A percentile compares a stretch with the other conserved stretches of the same genome.
phyloP scores from a whole-genome alignment of 192 early-diverging fungal species.

The Borealophlyctis nickersoniae region DNA sequence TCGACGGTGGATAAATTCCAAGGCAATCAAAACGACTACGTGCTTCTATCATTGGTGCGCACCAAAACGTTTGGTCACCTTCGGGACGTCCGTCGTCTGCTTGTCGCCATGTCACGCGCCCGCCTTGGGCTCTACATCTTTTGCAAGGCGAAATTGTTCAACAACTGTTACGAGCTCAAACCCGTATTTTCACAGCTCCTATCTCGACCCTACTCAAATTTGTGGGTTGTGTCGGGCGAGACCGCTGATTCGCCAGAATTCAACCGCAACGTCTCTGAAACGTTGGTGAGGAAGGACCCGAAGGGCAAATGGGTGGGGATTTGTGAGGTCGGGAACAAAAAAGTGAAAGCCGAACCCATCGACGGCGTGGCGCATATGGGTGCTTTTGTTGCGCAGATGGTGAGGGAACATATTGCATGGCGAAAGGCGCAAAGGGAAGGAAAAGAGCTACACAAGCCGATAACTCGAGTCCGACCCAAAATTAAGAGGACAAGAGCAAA shows the following conservation, averaged over 20 bases:
- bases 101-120: conserved; percentile 92
- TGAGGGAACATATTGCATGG: conserved; percentile 58
- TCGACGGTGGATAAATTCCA: conserved; percentile 97
- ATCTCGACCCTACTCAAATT: conserved; percentile 54
- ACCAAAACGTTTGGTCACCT: conserved; percentile 79
- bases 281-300: conserved; percentile 31
- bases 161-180: conserved; percentile 78
- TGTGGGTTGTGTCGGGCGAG: conserved; percentile 58
- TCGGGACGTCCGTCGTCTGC: conserved; percentile 86
- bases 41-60: conserved; percentile 90
- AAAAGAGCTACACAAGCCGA: background rate
- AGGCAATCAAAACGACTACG: conserved; percentile 88
- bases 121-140: conserved; percentile 94
- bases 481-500: too few relatives aligned
- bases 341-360: conserved; percentile 36
- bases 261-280: conserved; percentile 10
- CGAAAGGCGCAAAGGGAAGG: conserved; percentile 32
- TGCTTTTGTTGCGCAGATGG: conserved; percentile 60
- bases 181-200: conserved; percentile 63
- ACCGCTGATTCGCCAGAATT: conserved; percentile 4
- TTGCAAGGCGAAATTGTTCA: conserved; percentile 70
- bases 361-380: conserved; percentile 58
- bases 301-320: conserved; percentile 17
- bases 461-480: too few relatives aligned
- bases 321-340: conserved; percentile 15